These are phyloP conservation scores for Tilletia caries DNA, from an alignment of 1,284 basidiomycete species.

Conservation along the genomic window DNA sequence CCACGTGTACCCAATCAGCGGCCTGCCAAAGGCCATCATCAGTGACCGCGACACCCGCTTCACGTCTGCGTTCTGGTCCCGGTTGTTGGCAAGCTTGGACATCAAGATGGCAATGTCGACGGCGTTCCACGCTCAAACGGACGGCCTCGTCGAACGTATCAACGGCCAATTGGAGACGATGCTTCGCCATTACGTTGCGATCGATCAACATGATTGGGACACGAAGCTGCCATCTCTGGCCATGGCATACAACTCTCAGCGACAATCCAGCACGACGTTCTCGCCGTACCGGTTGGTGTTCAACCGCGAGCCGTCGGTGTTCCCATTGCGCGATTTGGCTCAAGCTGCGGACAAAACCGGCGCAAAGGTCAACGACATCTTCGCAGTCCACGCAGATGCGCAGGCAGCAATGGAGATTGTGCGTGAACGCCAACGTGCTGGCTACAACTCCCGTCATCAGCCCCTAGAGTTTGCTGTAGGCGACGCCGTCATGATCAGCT, in stretches of 20 bases:
- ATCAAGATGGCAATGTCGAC: constrained; percentile 37
- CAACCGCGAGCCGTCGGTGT: constrained; percentile 24
- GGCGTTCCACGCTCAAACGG: constrained; percentile 47
- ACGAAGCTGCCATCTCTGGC: background rate
- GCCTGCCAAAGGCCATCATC: background rate
- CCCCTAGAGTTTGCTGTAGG: no score
- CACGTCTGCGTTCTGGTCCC: background rate
- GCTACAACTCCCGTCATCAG: no score
- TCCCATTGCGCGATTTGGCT: no score
- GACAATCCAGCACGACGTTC: background rate
- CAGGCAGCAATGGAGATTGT: no score
- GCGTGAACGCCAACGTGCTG: no score
- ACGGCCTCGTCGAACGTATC: constrained; percentile 56
- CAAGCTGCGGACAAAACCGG: no score
- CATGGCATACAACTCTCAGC: constrained; percentile 4
- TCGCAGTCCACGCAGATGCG: no score
- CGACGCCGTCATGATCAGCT: no score
- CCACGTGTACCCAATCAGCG: background rate
- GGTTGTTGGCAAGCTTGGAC: constrained; percentile 17
- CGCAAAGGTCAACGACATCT: no score
- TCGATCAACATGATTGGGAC: constrained; percentile 24
- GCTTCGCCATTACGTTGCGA: constrained; percentile 29
- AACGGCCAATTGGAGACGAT: constrained; percentile 56
- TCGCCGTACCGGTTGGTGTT: constrained; percentile 30
- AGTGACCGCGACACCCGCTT: background rate